phyloP scores from a whole-genome alignment of 768 basidiomycete genomes.

The Lyophyllum decastes region DNA sequence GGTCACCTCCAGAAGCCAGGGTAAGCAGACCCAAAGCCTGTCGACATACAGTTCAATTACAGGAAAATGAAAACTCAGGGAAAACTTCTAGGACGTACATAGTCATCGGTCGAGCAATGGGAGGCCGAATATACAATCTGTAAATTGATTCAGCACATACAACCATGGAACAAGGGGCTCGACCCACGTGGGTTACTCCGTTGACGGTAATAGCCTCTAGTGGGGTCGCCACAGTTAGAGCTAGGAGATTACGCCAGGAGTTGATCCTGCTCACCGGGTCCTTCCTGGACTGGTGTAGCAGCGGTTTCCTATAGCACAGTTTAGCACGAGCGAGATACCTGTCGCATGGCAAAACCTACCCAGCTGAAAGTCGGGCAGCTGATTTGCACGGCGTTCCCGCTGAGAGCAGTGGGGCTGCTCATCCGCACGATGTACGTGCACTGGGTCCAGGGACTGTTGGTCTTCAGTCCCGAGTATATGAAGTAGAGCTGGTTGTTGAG shows the following conservation, averaged over 20 bases:
- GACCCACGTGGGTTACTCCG: constrained; percentile 12
- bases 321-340: background rate
- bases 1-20: constrained; percentile 11
- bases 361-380: constrained; percentile 16
- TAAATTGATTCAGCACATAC: background rate
- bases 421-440: constrained; percentile 19
- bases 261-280: constrained; percentile 2
- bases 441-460: constrained; percentile 15
- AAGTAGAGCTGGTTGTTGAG: constrained; percentile 11
- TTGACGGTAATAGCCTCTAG: constrained; percentile 14
- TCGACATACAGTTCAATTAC: background rate
- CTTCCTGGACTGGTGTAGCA: constrained; percentile 17
- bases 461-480: constrained; percentile 16
- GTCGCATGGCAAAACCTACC: background rate
- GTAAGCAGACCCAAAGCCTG: constrained; percentile 15
- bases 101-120: constrained; percentile 20
- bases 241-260: background rate
- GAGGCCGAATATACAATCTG: constrained; percentile 20
- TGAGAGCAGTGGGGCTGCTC: constrained; percentile 15
- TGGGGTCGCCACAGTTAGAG: background rate
- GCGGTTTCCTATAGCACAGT: constrained; percentile 7
- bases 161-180: background rate
- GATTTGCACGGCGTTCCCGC: constrained; percentile 15
- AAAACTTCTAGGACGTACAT: constrained; percentile 1
- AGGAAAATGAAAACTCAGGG: background rate